phyloP scores from a whole-genome alignment of 2,329 filamentous ascomycete species.

The Phoma herbarum region DNA sequence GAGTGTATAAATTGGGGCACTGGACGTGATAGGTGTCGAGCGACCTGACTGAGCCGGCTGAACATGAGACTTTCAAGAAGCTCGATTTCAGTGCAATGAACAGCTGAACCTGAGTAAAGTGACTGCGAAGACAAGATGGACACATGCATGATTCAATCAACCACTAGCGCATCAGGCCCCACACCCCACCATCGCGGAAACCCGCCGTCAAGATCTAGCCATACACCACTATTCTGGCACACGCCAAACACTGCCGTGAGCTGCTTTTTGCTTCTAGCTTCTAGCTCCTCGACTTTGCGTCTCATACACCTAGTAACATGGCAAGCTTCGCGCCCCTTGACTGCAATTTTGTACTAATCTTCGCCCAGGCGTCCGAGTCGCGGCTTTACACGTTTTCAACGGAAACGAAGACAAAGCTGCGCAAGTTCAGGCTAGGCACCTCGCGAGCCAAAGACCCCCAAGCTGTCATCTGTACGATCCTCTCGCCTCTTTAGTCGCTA shows the following conservation, averaged over 20 bases:
- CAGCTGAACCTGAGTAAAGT: slow-evolving; percentile 1
- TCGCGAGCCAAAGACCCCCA: slow-evolving; percentile 86
- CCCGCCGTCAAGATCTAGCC: slow-evolving; percentile 29
- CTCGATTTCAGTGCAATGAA: neutral
- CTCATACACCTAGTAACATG: slow-evolving; percentile 23
- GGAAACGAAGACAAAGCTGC: slow-evolving; percentile 87
- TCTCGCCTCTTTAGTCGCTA: slow-evolving; percentile 15
- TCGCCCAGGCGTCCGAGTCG: slow-evolving; percentile 73
- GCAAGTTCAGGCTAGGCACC: slow-evolving; percentile 92
- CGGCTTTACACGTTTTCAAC: slow-evolving; percentile 91
- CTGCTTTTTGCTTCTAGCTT: neutral
- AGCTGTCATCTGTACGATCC: slow-evolving; percentile 86
- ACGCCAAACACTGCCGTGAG: slow-evolving; percentile 14
- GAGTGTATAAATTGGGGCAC: slow-evolving; percentile 65
- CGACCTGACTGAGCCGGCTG: slow-evolving; percentile 75
- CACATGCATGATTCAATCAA: slow-evolving; percentile 13
- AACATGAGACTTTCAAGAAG: slow-evolving; percentile 65
- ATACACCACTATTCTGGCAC: slow-evolving; percentile 21
- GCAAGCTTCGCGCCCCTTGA: slow-evolving; percentile 23
- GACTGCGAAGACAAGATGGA: slow-evolving; percentile 20
- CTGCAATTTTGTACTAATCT: slow-evolving; percentile 13
- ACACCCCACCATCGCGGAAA: slow-evolving; percentile 24
- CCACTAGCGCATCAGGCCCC: slow-evolving; percentile 24
- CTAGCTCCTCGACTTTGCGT: neutral
- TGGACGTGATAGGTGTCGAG: slow-evolving; percentile 74